These are phyloP conservation scores for Umbelopsis isabellina DNA, from an alignment of 192 early-diverging fungal species.

Conservation along the genomic window DNA sequence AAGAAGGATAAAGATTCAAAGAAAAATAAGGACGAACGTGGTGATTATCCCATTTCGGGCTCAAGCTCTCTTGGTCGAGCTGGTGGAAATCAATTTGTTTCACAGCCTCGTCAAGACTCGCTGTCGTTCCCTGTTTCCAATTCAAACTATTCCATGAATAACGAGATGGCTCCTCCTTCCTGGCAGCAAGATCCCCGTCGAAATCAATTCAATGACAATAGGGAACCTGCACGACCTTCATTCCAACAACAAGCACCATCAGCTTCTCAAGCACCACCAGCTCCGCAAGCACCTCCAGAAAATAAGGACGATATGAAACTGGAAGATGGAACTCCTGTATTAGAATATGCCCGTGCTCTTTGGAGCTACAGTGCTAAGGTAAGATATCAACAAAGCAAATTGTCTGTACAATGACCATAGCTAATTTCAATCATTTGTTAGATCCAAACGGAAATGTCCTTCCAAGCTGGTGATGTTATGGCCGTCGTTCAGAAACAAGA, in stretches of 20 bases:
- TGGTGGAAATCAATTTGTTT: not conserved
- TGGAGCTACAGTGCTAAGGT: slow-evolving; percentile 52
- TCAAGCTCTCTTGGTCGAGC: not conserved
- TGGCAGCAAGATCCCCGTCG: slow-evolving; percentile 3
- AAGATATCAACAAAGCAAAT: not conserved
- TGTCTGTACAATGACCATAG: not conserved
- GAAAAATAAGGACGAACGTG: slow-evolving; percentile 18
- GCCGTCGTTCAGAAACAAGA: slow-evolving; percentile 45
- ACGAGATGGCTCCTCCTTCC: not conserved
- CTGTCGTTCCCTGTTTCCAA: slow-evolving; percentile 1
- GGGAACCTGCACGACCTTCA: not conserved
- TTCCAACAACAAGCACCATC: not conserved
- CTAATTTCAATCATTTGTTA: not conserved
- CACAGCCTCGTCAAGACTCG: not conserved
- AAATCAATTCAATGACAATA: not conserved
- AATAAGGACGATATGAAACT: not conserved
- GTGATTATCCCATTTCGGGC: not conserved
- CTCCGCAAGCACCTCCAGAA: not conserved
- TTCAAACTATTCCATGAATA: not conserved
- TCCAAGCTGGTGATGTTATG: slow-evolving; percentile 50
- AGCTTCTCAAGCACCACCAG: not conserved
- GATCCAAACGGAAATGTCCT: slow-evolving; percentile 57
- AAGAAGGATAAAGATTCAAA: slow-evolving; percentile 31
- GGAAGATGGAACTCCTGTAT: not conserved
- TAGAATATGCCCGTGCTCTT: slow-evolving; percentile 30